Evolutionary conservation across 2,329 filamentous ascomycete species (phyloP).

Genomic region (Aspergillus neoniger): DNA sequence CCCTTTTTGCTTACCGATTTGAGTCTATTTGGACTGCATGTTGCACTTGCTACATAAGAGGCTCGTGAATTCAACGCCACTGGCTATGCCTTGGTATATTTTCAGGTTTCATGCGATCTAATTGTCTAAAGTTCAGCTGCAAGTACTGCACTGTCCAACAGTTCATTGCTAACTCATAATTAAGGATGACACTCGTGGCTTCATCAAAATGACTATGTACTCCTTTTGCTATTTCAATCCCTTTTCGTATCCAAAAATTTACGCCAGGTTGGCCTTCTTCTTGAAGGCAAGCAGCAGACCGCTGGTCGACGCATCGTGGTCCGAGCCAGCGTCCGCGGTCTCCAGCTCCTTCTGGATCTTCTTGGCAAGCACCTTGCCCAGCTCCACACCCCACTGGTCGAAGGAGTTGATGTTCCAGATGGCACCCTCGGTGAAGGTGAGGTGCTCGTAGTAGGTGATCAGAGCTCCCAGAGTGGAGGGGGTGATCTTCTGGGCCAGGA

Average conservation of each 20-base stretch:
- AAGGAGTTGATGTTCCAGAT: slow-evolving; percentile 99
- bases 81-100: no score
- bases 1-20: not conserved
- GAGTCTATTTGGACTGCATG: not conserved
- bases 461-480: slow-evolving; percentile 89
- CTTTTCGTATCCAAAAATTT: slow-evolving; percentile 14
- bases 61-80: no score
- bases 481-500: slow-evolving; percentile 90
- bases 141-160: not conserved
- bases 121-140: no score
- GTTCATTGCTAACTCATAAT: slow-evolving; percentile 12
- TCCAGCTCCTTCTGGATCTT: slow-evolving; percentile 87
- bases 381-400: slow-evolving; percentile 98
- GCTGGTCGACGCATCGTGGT: slow-evolving; percentile 84
- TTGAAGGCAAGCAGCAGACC: slow-evolving; percentile 92
- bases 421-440: slow-evolving; percentile 96
- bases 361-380: slow-evolving; percentile 95
- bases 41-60: not conserved
- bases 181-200: slow-evolving; percentile 20
- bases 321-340: slow-evolving; percentile 64
- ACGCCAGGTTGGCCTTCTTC: slow-evolving; percentile 62
- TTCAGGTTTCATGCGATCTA: no score
- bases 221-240: slow-evolving; percentile 14
- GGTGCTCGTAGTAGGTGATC: slow-evolving; percentile 98
- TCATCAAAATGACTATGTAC: slow-evolving; percentile 22